A percentile compares a stretch with the other conserved stretches of the same genome.
These are phyloP conservation scores for Colletotrichum sojae DNA, from an alignment of 2,329 filamentous ascomycete species.

Conservation along the genomic window DNA sequence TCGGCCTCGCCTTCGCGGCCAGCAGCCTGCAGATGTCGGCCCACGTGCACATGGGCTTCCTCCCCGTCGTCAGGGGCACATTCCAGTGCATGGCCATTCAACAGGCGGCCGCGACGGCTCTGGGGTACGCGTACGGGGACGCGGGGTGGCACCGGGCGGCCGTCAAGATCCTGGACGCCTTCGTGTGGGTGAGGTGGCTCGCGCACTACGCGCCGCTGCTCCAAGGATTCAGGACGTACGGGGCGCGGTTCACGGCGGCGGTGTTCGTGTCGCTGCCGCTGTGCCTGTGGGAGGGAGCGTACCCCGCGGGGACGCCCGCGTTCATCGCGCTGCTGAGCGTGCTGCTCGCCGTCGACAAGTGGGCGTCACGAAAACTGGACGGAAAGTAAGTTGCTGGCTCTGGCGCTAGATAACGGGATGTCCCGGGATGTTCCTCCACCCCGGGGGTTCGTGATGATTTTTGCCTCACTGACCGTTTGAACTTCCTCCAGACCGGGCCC, in stretches of 20 bases:
- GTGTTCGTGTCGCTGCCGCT: constrained; percentile 18
- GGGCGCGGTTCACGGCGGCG: constrained; percentile 19
- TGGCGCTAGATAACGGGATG: constrained; percentile 14
- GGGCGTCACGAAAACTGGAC: constrained; percentile 39
- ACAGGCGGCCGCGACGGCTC: constrained; percentile 16
- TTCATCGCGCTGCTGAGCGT: constrained; percentile 6
- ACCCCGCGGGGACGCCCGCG: constrained; percentile 38
- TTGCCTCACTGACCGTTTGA: constrained; percentile 17
- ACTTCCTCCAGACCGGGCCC: constrained; percentile 31
- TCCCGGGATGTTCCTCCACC: constrained; percentile 2
- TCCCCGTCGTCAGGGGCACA: constrained; percentile 3
- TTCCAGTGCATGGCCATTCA: constrained; percentile 25
- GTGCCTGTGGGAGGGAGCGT: constrained; percentile 31
- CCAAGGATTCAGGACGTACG: constrained; percentile 25
- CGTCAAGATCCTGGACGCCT: constrained; percentile 27
- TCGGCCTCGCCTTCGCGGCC: constrained; percentile 3
- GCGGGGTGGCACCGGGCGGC: constrained; percentile 29
- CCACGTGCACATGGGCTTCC: constrained; percentile 7
- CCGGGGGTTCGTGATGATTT: constrained; percentile 19
- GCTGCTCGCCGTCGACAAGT: constrained; percentile 36
- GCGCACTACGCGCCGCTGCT: background rate
- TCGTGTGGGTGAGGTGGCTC: constrained; percentile 25
- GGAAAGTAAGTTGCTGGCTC: constrained; percentile 29
- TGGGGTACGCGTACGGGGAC: constrained; percentile 26
- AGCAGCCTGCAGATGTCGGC: constrained; percentile 4